Base-by-base conservation (phyloP, 192 early-diverging fungal genomes). In the Coemansia pectinata region DNA sequence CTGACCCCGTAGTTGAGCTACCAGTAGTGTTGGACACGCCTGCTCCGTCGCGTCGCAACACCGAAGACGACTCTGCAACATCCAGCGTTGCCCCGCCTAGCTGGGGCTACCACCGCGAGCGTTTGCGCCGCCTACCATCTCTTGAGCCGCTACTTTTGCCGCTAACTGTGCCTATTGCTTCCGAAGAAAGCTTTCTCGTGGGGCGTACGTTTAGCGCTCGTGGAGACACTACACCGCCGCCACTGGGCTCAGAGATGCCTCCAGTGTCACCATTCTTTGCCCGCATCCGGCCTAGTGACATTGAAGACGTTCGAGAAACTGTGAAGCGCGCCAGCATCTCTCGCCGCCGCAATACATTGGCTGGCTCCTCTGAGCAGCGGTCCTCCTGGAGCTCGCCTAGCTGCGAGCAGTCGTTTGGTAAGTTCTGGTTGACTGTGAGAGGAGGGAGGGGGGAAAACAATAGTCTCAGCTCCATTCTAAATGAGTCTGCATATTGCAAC, bases 251-350 rank as follows among this genome's bases (percentile, higher is more conserved):
- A 5, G 78, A 81, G 38, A 63, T 73, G 79, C 79, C 79, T 42
- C 79, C 79, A 48, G 45, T 62, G 41, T 82, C 79, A 62, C 79
- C 79, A 53, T 69, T 81, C 47, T 81, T 81, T 65, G 53, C 74
- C 25, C 66, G 70, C 39, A 59, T 77, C 42, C 61, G 75, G 44
- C 45, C 44, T 3, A 39, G 61, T 29, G 74, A 77, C 38, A 73
- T 81, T 15, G 44, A 38, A 9, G 66, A 71, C 11, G 70, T 70
- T 10, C 61, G 70, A 19, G 73, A 74, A 44, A 68, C 73, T 10
- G 68, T 80, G 38, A 69, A 63, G 33, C 44, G 63, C 34, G 73
- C 73, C 23, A 67, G 69, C 44, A 29, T 65, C 4, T 64, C 73
- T 10, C 66, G 73, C 9, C n/a, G 47, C 1, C 52, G 78, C 53